phyloP scores from a whole-genome alignment of 768 basidiomycete genomes.

The Suillus spraguei region DNA sequence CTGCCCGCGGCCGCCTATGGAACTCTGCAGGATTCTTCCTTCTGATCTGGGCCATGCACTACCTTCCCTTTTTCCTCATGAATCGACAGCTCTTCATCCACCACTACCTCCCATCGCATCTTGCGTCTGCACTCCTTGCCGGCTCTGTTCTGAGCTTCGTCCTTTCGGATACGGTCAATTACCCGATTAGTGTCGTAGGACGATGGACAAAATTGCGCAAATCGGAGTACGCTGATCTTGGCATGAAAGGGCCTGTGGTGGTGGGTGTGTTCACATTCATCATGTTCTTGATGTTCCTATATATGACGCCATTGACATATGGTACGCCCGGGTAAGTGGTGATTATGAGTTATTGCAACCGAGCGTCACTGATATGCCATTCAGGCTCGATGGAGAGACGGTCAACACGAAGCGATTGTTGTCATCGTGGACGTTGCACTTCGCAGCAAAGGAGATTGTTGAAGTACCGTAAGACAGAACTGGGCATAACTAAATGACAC shows the following conservation, averaged over 20 bases:
- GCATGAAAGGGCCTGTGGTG: slow-evolving; percentile 72
- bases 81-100: slow-evolving; percentile 95
- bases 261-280: slow-evolving; percentile 57
- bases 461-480: slow-evolving; percentile 33
- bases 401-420: slow-evolving; percentile 85
- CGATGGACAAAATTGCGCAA: slow-evolving; percentile 58
- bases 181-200: slow-evolving; percentile 80
- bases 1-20: slow-evolving; percentile 90
- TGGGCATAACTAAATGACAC: not conserved
- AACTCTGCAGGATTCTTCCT: slow-evolving; percentile 97
- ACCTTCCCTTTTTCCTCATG: slow-evolving; percentile 98
- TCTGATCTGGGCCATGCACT: slow-evolving; percentile 93
- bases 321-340: slow-evolving; percentile 89
- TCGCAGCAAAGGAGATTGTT: slow-evolving; percentile 68
- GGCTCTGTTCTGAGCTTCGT: slow-evolving; percentile 92
- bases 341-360: slow-evolving; percentile 10
- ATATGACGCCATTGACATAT: slow-evolving; percentile 89
- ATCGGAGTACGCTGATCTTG: slow-evolving; percentile 69
- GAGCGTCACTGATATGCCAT: slow-evolving; percentile 18
- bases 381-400: slow-evolving; percentile 79
- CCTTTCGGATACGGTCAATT: slow-evolving; percentile 88
- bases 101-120: slow-evolving; percentile 96
- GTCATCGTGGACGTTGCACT: slow-evolving; percentile 93
- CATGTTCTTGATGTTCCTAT: slow-evolving; percentile 69
- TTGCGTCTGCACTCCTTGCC: slow-evolving; percentile 89